These are phyloP conservation scores for Hypoxylon sp. DNA, from an alignment of 2,329 filamentous ascomycete genomes.

Conservation along the genomic window DNA sequence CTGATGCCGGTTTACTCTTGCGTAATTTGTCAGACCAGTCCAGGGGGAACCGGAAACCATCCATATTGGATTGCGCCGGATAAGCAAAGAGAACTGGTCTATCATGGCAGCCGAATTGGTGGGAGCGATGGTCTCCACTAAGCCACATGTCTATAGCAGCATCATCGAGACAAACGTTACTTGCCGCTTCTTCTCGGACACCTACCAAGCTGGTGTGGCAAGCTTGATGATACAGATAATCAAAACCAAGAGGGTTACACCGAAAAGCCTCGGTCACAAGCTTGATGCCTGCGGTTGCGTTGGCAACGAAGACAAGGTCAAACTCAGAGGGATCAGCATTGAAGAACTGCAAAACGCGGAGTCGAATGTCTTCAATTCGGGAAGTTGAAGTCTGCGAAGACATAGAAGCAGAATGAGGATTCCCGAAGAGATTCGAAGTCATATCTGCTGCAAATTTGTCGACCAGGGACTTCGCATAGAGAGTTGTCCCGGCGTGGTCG, in stretches of 20 bases:
- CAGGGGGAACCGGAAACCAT: conserved; percentile 81
- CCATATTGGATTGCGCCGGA: conserved; percentile 94
- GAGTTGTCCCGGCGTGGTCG: conserved; percentile 95
- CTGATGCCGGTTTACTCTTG: conserved; percentile 46
- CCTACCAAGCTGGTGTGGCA: conserved; percentile 91
- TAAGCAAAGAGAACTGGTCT: conserved; percentile 77
- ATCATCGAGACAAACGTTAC: conserved; percentile 77
- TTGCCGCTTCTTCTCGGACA: conserved; percentile 77
- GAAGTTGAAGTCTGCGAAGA: conserved; percentile 83
- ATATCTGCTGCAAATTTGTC: conserved; percentile 85
- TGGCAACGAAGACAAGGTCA: conserved; percentile 79
- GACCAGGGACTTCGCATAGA: conserved; percentile 84
- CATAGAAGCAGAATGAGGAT: conserved; percentile 88
- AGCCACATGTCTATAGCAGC: conserved; percentile 77
- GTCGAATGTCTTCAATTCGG: conserved; percentile 81
- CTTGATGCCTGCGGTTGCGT: conserved; percentile 74
- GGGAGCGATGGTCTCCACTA: conserved; percentile 55
- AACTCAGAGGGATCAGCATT: conserved; percentile 85
- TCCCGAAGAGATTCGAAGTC: conserved; percentile 84
- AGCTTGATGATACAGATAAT: conserved; percentile 86
- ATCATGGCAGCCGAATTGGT: conserved; percentile 42
- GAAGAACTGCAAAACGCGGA: conserved; percentile 81
- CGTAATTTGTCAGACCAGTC: conserved; percentile 73
- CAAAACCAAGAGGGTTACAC: conserved; percentile 77
- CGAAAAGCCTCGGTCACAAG: conserved; percentile 80